Conservation (phyloP, 805 yeast genomes). For the Starmera dryadoides region DNA sequence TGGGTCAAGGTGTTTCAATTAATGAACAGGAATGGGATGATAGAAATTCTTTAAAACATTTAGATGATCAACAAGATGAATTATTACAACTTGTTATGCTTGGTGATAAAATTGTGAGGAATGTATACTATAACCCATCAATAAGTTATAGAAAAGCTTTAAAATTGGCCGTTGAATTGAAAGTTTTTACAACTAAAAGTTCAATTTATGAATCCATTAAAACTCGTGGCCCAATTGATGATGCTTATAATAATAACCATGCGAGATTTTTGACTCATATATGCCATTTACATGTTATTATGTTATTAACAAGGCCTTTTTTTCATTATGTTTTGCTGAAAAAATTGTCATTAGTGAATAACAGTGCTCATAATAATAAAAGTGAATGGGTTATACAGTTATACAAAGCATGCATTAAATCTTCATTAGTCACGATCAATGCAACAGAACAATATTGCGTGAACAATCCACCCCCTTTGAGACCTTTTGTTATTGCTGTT, state of each 20-base stretch:
- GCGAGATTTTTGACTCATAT: slow-evolving; percentile 24
- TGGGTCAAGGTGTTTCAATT: slow-evolving; percentile 32
- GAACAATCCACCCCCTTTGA: slow-evolving; percentile 26
- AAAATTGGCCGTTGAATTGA: slow-evolving; percentile 28
- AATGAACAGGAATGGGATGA: slow-evolving; percentile 34
- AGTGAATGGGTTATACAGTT: slow-evolving; percentile 12
- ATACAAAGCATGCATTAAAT: slow-evolving; percentile 29
- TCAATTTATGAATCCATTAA: slow-evolving; percentile 22
- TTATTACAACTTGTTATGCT: slow-evolving; percentile 23
- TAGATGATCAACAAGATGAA: slow-evolving; percentile 23
- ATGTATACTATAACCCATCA: slow-evolving; percentile 25
- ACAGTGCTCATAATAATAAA: slow-evolving; percentile 10
- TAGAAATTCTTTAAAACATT: slow-evolving; percentile 9
- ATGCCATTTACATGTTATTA: slow-evolving; percentile 28
- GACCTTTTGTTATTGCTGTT: slow-evolving; percentile 26
- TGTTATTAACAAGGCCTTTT: slow-evolving; percentile 34
- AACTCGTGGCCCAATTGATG: slow-evolving; percentile 13
- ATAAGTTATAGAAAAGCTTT: slow-evolving; percentile 25
- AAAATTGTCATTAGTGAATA: slow-evolving; percentile 13
- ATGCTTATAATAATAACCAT: background rate
- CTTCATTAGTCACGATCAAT: slow-evolving; percentile 28
- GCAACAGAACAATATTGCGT: slow-evolving; percentile 20
- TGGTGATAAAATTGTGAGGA: slow-evolving; percentile 24
- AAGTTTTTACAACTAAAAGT: slow-evolving; percentile 26
- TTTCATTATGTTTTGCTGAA: slow-evolving; percentile 26